Evolutionary conservation across 352 stramenopile genomes (phyloP), one percentile per base, ranked within the genome.

Genomic region (Thalassiosira delicatula): DNA sequence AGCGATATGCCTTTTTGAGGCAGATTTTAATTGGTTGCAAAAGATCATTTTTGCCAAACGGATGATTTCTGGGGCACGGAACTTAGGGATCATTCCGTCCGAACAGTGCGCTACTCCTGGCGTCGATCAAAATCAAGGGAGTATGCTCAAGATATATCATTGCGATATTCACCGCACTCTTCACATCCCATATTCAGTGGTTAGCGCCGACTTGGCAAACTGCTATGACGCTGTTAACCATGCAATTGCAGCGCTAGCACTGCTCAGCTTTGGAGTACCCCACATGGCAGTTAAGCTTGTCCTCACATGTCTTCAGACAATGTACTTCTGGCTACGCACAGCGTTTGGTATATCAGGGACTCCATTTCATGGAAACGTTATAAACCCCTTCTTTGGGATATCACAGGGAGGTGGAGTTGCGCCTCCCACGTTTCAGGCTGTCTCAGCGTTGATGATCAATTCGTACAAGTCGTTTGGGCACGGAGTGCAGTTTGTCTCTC

Each of bases 1-100:
- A 14, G 56, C 69, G 1, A 77, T 77, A 33, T 62, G 37, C n/a
- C 19, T 77, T 7, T 46, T 77, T 27, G 56, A 77, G 14, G 69
- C 69, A 11, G 30, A 77, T 40, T 70, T 57, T 25, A 77, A 81
- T 4, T 61, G 49, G 12, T 59, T 7, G 27, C 33, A 73, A n/a
- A 79, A 79, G 33, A 8, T 79, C 1, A 60, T 67, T 17, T n/a
- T 63, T 19, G 51, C 25, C 1, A 30, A 40, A 19, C 0, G 21
- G n/a, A 46, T 56, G 33, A 51, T 66, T 8, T 9, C 0, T 37
- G 32, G 0, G n/a, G 29, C 70, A 33, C 30, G 32, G 0, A 42
- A 79, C 17, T 27, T 17, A 17, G 21, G 12, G 0, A 30, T 66
- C 30, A 67, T 54, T 40, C 59, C 19, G 1, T 7, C 37, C 0